A percentile compares a stretch with the other conserved stretches of the same genome.
phyloP scores from a whole-genome alignment of 2,329 filamentous ascomycete species.

The Alternaria sp. region DNA sequence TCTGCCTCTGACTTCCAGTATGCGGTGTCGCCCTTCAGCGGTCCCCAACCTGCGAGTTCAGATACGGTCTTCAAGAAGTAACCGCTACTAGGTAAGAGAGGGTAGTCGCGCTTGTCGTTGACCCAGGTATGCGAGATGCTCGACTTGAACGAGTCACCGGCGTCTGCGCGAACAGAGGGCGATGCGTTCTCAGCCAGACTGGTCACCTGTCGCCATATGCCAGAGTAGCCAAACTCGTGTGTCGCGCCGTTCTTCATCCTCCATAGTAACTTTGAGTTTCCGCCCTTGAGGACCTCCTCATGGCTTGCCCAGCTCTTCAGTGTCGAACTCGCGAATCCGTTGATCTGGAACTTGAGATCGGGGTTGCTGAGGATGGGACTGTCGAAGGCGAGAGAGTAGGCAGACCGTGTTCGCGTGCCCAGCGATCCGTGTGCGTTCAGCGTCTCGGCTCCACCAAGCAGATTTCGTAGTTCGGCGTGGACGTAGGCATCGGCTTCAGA shows the following conservation, averaged over 20 bases:
- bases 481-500: slow-evolving; percentile 93
- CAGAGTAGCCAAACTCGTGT: slow-evolving; percentile 81
- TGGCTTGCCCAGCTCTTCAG: slow-evolving; percentile 94
- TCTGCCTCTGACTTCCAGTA: slow-evolving; percentile 94
- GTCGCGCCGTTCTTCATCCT: slow-evolving; percentile 66
- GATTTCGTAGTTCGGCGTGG: slow-evolving; percentile 84
- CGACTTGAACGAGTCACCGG: slow-evolving; percentile 90
- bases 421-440: slow-evolving; percentile 85
- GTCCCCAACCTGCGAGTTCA: slow-evolving; percentile 87
- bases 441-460: slow-evolving; percentile 92
- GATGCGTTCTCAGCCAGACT: slow-evolving; percentile 77
- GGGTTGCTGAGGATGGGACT: slow-evolving; percentile 85
- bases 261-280: slow-evolving; percentile 78
- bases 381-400: slow-evolving; percentile 86
- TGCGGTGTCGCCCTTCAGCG: slow-evolving; percentile 85
- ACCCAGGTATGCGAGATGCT: slow-evolving; percentile 82
- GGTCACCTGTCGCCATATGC: slow-evolving; percentile 88
- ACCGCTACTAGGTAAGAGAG: slow-evolving; percentile 81
- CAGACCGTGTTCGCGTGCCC: slow-evolving; percentile 87
- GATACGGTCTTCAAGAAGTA: slow-evolving; percentile 79
- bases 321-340: slow-evolving; percentile 81
- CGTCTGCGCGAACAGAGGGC: slow-evolving; percentile 80
- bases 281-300: slow-evolving; percentile 85
- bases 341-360: slow-evolving; percentile 77
- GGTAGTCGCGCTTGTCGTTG: slow-evolving; percentile 81